phyloP scores from a whole-genome alignment of 768 basidiomycete genomes.

The Termitomyces bulborhizus region DNA sequence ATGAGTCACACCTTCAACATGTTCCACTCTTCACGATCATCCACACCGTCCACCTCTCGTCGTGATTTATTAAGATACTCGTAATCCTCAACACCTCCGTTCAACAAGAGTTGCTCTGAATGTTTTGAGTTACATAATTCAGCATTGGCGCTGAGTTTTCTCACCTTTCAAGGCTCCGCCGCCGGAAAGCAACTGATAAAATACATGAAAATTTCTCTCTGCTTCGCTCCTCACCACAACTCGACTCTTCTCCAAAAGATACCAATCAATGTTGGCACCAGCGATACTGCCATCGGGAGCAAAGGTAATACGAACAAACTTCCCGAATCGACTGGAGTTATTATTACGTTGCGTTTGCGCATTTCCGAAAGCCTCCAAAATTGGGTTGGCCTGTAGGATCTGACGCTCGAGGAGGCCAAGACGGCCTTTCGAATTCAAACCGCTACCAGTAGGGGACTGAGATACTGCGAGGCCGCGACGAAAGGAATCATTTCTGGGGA shows the following conservation, averaged over 20 bases:
- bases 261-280: conserved; percentile 99
- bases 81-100: conserved; percentile 72
- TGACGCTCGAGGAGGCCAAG: conserved; percentile 91
- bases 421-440: conserved; percentile 59
- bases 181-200: conserved; percentile 91
- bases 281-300: conserved; percentile 90
- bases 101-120: conserved; percentile 68
- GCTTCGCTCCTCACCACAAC: conserved; percentile 85
- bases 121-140: not conserved
- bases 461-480: conserved; percentile 47
- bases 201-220: conserved; percentile 94
- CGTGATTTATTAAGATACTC: conserved; percentile 89
- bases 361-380: conserved; percentile 97
- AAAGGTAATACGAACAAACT: conserved; percentile 96
- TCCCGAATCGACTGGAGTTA: conserved; percentile 98
- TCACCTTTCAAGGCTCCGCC: conserved; percentile 63
- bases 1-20: conserved; percentile 52
- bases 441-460: conserved; percentile 37
- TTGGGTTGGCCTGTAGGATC: conserved; percentile 96
- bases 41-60: conserved; percentile 90
- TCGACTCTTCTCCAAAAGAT: conserved; percentile 93
- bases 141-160: conserved; percentile 9
- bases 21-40: conserved; percentile 87
- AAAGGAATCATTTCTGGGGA: conserved; percentile 62
- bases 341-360: conserved; percentile 98